Conservation (phyloP, 2,329 filamentous ascomycete species). For the Paecilomyces variotii region DNA sequence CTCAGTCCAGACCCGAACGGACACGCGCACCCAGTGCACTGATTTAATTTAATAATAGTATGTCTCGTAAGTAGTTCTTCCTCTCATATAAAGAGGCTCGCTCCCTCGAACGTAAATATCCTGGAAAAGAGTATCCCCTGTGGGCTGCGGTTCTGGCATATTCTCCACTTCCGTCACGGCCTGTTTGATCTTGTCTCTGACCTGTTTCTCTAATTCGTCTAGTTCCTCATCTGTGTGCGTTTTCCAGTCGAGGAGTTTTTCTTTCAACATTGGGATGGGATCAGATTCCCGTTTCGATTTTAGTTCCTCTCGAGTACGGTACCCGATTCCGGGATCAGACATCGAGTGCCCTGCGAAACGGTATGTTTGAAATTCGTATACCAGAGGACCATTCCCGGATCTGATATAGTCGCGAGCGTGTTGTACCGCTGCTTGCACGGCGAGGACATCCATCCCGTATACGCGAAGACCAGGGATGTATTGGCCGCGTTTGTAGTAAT, state of each 20-base stretch:
- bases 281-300: constrained; percentile 95
- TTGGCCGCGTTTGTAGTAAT: constrained; percentile 98
- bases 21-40: no score
- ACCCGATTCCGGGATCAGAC: constrained; percentile 94
- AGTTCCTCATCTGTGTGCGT: constrained; percentile 82
- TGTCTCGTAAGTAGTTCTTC: constrained; percentile 76
- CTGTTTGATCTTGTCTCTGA: constrained; percentile 67
- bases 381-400: constrained; percentile 74
- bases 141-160: constrained; percentile 69
- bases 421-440: constrained; percentile 83
- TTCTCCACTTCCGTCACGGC: constrained; percentile 80
- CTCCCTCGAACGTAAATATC: constrained; percentile 80
- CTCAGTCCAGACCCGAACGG: no score
- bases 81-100: constrained; percentile 75
- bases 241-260: constrained; percentile 87
- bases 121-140: constrained; percentile 74
- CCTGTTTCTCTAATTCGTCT: constrained; percentile 85
- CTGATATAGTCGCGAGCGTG: constrained; percentile 78
- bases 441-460: constrained; percentile 95
- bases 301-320: constrained; percentile 93
- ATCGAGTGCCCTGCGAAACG: constrained; percentile 95
- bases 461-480: constrained; percentile 96
- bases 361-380: constrained; percentile 95
- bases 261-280: constrained; percentile 87
- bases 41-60: constrained; percentile 49